Evolutionary conservation across 371 early-diverging fungal species (phyloP).

Genomic region (Choanephora cucurbitarum): DNA sequence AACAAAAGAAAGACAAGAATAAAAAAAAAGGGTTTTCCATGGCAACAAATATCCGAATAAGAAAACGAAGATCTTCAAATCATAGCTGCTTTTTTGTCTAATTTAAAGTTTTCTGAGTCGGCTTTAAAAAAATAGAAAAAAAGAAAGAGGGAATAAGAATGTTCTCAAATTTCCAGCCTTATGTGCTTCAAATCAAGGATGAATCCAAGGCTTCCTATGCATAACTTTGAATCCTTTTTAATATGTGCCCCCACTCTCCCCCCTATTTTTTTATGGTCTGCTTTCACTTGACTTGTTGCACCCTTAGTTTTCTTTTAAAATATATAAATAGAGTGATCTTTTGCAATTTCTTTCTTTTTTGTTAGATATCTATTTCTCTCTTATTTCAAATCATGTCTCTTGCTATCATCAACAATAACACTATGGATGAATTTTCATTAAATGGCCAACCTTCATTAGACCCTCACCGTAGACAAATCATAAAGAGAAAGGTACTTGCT

Average conservation of each 20-base stretch:
- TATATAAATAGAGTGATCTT: conserved; percentile 3
- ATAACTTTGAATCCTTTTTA: neutral
- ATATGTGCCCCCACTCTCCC: neutral
- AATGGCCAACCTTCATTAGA: conserved; percentile 11
- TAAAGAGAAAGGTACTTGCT: conserved; percentile 45
- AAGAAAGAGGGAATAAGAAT: conserved; percentile 13
- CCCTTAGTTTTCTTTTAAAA: neutral
- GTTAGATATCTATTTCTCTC: neutral
- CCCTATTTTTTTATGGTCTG: neutral
- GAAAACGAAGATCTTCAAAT: conserved; percentile 13
- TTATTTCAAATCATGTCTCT: conserved; percentile 11
- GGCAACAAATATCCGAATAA: conserved; percentile 7
- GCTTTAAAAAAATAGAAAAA: conserved; percentile 13
- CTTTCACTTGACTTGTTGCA: conserved; percentile 6
- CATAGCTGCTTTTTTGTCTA: neutral
- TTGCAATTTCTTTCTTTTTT: neutral
- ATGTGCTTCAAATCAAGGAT: conserved; percentile 2
- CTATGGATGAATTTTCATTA: conserved; percentile 2
- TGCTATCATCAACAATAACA: conserved; percentile 17
- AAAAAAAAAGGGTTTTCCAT: conserved; percentile 6
- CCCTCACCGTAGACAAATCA: conserved; percentile 40
- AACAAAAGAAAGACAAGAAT: conserved; percentile 7
- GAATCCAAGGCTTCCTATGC: neutral
- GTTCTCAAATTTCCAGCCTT: conserved; percentile 24
- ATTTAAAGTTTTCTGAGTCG: conserved; percentile 11